Percentiles rank a stretch among this genome's conserved stretches.
Evolutionary conservation across 2,329 filamentous ascomycete genomes (phyloP).

Genomic region (Colletotrichum eremochloae): DNA sequence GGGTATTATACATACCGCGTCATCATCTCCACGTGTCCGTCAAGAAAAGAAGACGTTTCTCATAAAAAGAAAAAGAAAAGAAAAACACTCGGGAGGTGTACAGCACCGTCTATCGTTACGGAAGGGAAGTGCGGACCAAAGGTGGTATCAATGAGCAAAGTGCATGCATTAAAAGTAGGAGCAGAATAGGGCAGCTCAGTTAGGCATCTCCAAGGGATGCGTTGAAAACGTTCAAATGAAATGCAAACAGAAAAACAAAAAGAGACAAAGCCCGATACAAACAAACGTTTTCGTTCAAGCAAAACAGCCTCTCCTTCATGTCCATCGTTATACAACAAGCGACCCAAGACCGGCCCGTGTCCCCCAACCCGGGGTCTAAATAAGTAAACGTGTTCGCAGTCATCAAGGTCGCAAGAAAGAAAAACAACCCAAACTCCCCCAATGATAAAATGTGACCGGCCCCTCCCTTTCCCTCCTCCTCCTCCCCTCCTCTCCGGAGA

Average conservation of each 20-base stretch:
- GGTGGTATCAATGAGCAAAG: neutral
- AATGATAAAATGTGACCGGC: neutral
- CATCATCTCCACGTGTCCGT: neutral
- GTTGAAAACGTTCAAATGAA: neutral
- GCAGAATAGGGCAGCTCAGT: neutral
- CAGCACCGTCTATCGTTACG: neutral
- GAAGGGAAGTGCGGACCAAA: neutral
- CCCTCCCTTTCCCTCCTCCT: neutral
- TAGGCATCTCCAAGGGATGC: neutral
- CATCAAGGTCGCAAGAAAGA: neutral
- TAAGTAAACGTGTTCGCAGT: neutral
- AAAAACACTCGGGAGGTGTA: neutral
- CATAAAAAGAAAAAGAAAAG: too few species aligned
- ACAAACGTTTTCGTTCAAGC: neutral
- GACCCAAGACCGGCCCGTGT: neutral
- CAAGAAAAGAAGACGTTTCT: neutral
- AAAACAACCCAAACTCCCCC: conserved; percentile 30
- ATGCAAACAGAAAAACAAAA: neutral
- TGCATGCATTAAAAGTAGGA: neutral
- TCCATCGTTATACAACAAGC: conserved; percentile 20
- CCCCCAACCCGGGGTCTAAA: neutral
- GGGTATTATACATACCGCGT: neutral
- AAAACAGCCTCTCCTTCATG: neutral
- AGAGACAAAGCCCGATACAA: neutral
- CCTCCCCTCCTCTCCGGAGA: neutral